Base-by-base conservation (phyloP, 331 rosid species). In the Malus hybrid region DNA sequence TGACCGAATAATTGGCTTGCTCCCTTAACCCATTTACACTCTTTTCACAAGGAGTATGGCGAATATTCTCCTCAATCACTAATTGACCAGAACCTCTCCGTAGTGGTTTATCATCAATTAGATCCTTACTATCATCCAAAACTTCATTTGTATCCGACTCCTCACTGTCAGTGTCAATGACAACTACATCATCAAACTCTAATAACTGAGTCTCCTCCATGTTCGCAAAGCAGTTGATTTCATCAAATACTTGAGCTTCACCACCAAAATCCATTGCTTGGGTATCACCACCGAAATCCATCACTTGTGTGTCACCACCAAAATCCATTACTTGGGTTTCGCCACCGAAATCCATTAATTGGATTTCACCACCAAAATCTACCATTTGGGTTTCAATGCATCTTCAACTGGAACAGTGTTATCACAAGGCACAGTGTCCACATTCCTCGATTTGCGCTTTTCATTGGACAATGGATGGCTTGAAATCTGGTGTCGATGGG, bases 201-300 rank as follows among this genome's bases (percentile, higher is more conserved):
- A 87, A 24, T 60, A 88, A 62, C 66, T 85, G 89, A 42, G 93
- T 88, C 16, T 48, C 55, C 34, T 74, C 73, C 70, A 76, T 39
- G 74, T 75, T 50, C 27, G 19, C 86, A 54, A 24, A 22, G 60
- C 64, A 70, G 73, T 66, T 78, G 28, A 55, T 50, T 80, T 76
- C 88, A 74, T 89, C 91, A 73, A 87, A 74, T 15, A 42, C 67
- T 72, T 87, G 93, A 9, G 95, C 86, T 72, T 85, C 89, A 18
- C 66, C 74, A 6, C 65, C 71, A 60, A 83, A 15, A 74, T 88
- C 93, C 79, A 87, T 69, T 14, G 27, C 65, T 71, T 87, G 93
- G 13, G 95, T 88, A 78, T 90, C 96, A 16, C 72, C 91, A 65
- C 72, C 33, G 0, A 84, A 20, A 39, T 84, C 78, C 79, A 70